Conservation (phyloP, 768 basidiomycete species). For the Phallus indusiatus region DNA sequence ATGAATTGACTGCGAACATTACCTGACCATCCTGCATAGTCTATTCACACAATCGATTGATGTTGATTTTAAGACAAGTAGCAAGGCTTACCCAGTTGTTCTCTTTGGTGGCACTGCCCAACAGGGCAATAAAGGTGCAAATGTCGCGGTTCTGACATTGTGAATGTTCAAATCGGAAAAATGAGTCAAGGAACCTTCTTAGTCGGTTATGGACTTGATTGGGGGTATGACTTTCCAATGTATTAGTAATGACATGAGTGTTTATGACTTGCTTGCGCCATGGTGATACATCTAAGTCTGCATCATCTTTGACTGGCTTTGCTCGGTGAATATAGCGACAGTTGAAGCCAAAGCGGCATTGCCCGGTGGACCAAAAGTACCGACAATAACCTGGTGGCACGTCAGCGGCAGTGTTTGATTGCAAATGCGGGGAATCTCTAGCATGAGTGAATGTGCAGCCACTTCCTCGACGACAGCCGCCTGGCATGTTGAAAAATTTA, state of each 20-base stretch:
- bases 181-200: slow-evolving; percentile 33
- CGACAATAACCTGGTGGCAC: slow-evolving; percentile 33
- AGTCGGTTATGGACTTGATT: slow-evolving; percentile 38
- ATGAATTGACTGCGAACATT: slow-evolving; percentile 7
- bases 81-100: slow-evolving; percentile 16
- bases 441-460: slow-evolving; percentile 30
- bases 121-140: slow-evolving; percentile 32
- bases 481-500: slow-evolving; percentile 29
- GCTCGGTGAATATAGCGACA: slow-evolving; percentile 35
- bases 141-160: slow-evolving; percentile 26
- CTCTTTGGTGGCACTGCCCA: slow-evolving; percentile 10
- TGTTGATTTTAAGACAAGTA: slow-evolving; percentile 12
- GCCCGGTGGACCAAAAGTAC: slow-evolving; percentile 38
- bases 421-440: slow-evolving; percentile 7
- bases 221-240: slow-evolving; percentile 36
- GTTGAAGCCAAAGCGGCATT: slow-evolving; percentile 35
- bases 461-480: slow-evolving; percentile 38
- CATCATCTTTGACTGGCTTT: neutral
- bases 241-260: slow-evolving; percentile 37
- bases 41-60: slow-evolving; percentile 16
- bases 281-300: slow-evolving; percentile 2
- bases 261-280: slow-evolving; percentile 10
- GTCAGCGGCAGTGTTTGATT: slow-evolving; percentile 14
- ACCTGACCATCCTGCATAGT: slow-evolving; percentile 45
- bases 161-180: slow-evolving; percentile 29